Evolutionary conservation across 352 stramenopile species (phyloP).

Genomic region (Pythium dissotocum): DNA sequence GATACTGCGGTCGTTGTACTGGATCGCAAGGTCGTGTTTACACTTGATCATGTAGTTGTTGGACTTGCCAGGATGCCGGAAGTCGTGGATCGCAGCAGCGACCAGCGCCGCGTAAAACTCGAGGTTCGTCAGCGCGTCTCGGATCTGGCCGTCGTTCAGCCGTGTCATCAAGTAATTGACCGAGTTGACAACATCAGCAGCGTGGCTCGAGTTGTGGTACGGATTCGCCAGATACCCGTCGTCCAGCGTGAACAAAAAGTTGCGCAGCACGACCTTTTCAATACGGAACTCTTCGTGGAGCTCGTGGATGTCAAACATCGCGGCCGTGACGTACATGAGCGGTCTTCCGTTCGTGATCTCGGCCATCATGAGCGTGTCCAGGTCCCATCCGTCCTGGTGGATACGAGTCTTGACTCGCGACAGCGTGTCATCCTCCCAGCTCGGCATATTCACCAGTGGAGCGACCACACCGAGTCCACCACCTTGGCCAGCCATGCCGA

Average conservation of each 20-base stretch:
- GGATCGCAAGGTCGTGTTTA: constrained; percentile 73
- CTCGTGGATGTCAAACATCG: constrained; percentile 79
- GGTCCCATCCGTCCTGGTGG: constrained; percentile 66
- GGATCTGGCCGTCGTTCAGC: constrained; percentile 68
- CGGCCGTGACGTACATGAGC: constrained; percentile 80
- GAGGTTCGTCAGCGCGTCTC: constrained; percentile 70
- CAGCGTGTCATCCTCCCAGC: constrained; percentile 56
- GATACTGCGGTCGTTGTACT: constrained; percentile 86
- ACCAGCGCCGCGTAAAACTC: constrained; percentile 82
- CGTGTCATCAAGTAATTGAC: constrained; percentile 79
- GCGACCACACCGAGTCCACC: constrained; percentile 29
- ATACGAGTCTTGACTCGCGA: constrained; percentile 52
- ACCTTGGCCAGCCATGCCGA: constrained; percentile 29
- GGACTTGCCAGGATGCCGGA: constrained; percentile 79
- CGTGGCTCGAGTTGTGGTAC: constrained; percentile 82
- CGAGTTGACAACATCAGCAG: constrained; percentile 81
- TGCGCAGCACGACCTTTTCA: constrained; percentile 69
- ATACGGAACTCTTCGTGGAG: constrained; percentile 78
- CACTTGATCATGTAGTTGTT: constrained; percentile 87
- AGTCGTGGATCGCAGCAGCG: constrained; percentile 84
- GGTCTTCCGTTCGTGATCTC: constrained; percentile 63
- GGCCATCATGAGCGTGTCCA: constrained; percentile 71
- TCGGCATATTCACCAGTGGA: constrained; percentile 56
- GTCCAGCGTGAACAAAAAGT: constrained; percentile 79
- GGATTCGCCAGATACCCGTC: constrained; percentile 75